Percentiles rank a stretch among this genome's conserved stretches.
Conservation (phyloP, 106 monocot species). For the Amphibolis antarctica region DNA sequence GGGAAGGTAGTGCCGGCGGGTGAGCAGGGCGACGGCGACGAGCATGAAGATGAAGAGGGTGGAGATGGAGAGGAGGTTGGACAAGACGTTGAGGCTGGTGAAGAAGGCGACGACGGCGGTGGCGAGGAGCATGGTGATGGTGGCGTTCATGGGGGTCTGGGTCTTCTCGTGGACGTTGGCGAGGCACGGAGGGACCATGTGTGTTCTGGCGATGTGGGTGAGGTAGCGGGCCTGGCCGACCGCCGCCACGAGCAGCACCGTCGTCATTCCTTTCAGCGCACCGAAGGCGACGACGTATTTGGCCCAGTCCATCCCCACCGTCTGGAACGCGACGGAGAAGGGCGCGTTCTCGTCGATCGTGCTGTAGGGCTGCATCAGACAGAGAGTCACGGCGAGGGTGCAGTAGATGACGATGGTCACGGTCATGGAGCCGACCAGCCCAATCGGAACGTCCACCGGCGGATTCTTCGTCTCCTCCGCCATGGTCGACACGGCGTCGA, state of each 20-base stretch:
- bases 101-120: constrained; percentile 68
- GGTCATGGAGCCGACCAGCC: constrained; percentile 52
- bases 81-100: constrained; percentile 46
- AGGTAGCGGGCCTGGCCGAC: constrained; percentile 75
- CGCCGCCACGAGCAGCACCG: constrained; percentile 58
- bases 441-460: constrained; percentile 49
- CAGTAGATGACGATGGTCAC: constrained; percentile 55
- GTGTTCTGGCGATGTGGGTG: constrained; percentile 71
- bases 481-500: constrained; percentile 74
- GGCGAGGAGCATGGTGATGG: constrained; percentile 47
- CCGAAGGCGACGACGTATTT: constrained; percentile 80
- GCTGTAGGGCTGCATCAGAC: constrained; percentile 51
- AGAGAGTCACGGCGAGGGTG: constrained; percentile 39
- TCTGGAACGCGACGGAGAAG: constrained; percentile 55
- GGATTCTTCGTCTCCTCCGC: constrained; percentile 91
- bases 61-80: constrained; percentile 65
- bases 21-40: constrained; percentile 59
- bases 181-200: constrained; percentile 68
- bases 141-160: constrained; percentile 73
- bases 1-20: constrained; percentile 51
- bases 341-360: constrained; percentile 46
- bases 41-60: constrained; percentile 93
- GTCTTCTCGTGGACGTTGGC: constrained; percentile 42
- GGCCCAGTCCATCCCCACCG: constrained; percentile 62
- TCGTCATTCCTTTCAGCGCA: constrained; percentile 82